Percentiles rank a stretch among this genome's conserved stretches.
phyloP scores from a whole-genome alignment of 345 rosid species.

The Ceriops zippeliana region DNA sequence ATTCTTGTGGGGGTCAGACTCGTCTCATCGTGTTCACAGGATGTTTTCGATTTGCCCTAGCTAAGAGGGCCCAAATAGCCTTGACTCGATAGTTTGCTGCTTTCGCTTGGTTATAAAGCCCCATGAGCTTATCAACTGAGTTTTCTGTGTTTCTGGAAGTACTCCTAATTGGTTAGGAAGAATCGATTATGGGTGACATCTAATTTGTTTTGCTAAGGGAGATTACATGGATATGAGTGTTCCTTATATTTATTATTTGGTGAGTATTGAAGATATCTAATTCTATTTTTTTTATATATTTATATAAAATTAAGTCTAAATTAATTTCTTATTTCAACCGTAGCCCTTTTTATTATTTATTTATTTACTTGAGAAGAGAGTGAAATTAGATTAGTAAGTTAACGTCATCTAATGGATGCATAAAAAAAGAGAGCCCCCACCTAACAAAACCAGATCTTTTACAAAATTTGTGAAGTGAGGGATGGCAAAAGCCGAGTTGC shows the following conservation, averaged over 20 bases:
- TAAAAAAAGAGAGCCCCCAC: constrained; percentile 60
- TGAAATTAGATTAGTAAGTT: neutral
- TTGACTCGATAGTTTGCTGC: neutral
- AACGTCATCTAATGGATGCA: neutral
- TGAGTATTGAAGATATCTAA: too few relatives aligned
- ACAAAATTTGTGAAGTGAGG: constrained; percentile 30
- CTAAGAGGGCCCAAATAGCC: neutral
- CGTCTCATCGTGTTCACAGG: too few relatives aligned
- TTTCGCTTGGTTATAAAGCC: neutral
- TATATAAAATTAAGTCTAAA: too few relatives aligned
- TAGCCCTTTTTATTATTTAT: neutral
- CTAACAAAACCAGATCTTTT: constrained; percentile 36
- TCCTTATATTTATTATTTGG: too few relatives aligned
- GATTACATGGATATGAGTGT: too few relatives aligned
- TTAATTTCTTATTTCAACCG: too few relatives aligned
- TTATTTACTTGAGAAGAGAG: neutral
- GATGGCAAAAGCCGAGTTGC: constrained; percentile 58
- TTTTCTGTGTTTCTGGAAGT: too few relatives aligned
- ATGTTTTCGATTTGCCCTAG: too few relatives aligned
- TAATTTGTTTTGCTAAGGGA: too few relatives aligned
- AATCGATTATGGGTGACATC: neutral
- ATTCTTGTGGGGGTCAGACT: too few relatives aligned
- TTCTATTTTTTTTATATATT: too few relatives aligned
- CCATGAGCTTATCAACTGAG: neutral
- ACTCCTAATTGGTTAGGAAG: neutral